phyloP scores from a whole-genome alignment of 192 early-diverging fungal species.

The Glomus cerebriforme region DNA sequence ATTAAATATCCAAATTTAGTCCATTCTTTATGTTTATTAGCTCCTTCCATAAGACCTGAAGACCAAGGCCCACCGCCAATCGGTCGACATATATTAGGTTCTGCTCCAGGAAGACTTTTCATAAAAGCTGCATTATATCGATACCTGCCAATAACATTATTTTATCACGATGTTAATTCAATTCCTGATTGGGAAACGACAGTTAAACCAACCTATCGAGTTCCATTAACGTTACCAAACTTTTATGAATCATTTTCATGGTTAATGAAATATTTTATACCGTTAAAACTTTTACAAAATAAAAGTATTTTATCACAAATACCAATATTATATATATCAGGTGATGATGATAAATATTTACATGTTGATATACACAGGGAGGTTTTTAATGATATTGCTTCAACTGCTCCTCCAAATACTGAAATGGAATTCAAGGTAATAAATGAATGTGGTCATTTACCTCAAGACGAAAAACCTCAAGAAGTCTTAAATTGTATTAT shows the following conservation, averaged over 20 bases:
- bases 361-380: neutral
- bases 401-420: neutral
- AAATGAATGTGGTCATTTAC: slow-evolving; percentile 21
- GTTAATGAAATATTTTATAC: slow-evolving; percentile 16
- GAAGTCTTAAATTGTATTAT: neutral
- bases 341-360: slow-evolving; percentile 14
- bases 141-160: slow-evolving; percentile 2
- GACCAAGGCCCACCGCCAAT: slow-evolving; percentile 29
- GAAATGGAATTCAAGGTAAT: neutral
- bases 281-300: neutral
- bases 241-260: slow-evolving; percentile 20
- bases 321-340: slow-evolving; percentile 10
- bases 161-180: slow-evolving; percentile 10
- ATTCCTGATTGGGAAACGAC: slow-evolving; percentile 24
- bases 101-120: neutral
- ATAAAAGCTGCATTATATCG: neutral
- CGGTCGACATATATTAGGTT: slow-evolving; percentile 15
- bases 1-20: slow-evolving; percentile 9
- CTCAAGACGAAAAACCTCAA: neutral
- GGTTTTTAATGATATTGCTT: neutral
- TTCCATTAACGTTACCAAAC: slow-evolving; percentile 24
- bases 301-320: neutral
- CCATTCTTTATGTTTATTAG: neutral
- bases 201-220: slow-evolving; percentile 13
- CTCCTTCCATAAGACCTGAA: slow-evolving; percentile 6